A percentile compares a stretch with the other conserved stretches of the same genome.
phyloP scores from a whole-genome alignment of 192 early-diverging fungal species.

The Funneliformis mosseae region DNA sequence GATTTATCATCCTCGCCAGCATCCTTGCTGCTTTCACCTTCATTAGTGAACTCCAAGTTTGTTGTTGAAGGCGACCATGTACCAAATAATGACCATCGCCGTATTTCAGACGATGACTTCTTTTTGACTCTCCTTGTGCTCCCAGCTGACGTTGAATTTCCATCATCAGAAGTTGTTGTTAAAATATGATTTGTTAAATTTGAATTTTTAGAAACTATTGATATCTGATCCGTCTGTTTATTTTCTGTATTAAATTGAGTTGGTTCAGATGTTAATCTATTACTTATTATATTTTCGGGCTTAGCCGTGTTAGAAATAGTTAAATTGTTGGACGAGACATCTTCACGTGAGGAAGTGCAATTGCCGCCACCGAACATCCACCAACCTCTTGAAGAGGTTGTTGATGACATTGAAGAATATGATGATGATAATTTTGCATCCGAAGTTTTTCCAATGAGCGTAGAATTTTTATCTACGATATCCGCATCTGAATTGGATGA shows the following conservation, averaged over 20 bases:
- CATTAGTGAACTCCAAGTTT: background rate
- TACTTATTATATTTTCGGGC: no score
- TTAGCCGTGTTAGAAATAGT: no score
- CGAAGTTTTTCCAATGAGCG: background rate
- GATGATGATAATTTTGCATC: background rate
- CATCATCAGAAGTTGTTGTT: background rate
- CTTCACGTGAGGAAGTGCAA: no score
- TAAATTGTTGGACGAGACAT: no score
- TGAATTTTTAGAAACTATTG: background rate
- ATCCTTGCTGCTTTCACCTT: background rate
- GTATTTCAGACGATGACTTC: background rate
- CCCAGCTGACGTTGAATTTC: background rate
- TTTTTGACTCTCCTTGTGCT: background rate
- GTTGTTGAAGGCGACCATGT: constrained; percentile 20
- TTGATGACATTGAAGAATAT: no score
- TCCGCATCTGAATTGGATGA: no score
- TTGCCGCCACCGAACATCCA: no score
- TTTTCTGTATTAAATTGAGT: no score
- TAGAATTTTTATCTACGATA: no score
- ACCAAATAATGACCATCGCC: constrained; percentile 28
- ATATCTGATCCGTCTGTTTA: background rate
- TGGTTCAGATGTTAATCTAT: no score
- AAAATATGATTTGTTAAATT: background rate
- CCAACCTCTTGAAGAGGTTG: background rate
- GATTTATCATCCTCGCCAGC: background rate